phyloP scores from a whole-genome alignment of 2,329 filamentous ascomycete species.

The Pseudogymnoascus sp. region DNA sequence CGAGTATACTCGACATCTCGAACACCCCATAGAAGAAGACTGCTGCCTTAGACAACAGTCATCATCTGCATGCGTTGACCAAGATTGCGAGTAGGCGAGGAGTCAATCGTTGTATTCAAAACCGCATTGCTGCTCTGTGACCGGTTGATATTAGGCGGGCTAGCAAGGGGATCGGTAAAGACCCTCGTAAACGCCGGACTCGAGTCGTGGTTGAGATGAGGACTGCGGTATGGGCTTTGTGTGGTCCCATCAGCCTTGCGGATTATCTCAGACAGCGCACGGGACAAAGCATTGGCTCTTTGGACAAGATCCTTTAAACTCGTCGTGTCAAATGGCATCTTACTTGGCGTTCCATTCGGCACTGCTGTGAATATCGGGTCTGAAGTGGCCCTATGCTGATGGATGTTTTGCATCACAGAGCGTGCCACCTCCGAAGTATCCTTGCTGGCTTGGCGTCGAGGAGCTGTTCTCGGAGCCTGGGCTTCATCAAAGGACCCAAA shows the following conservation, averaged over 20 bases:
- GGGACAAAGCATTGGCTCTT: constrained; percentile 52
- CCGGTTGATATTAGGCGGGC: constrained; percentile 44
- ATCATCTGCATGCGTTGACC: constrained; percentile 55
- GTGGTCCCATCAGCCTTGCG: constrained; percentile 51
- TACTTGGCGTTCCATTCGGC: constrained; percentile 33
- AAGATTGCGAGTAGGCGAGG: constrained; percentile 45
- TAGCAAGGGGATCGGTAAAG: constrained; percentile 55
- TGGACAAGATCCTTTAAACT: constrained; percentile 61
- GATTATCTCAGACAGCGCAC: constrained; percentile 52
- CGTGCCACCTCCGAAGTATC: constrained; percentile 44
- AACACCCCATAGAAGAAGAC: neutral
- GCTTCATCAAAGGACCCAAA: constrained; percentile 38
- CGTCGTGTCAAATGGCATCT: constrained; percentile 61
- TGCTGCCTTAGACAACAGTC: constrained; percentile 44
- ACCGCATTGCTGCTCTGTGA: constrained; percentile 49
- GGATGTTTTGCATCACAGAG: constrained; percentile 59
- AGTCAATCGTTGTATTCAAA: constrained; percentile 44
- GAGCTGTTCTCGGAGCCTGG: neutral
- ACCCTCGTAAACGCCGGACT: constrained; percentile 63
- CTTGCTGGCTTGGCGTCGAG: constrained; percentile 20
- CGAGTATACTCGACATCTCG: neutral
- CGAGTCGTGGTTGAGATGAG: constrained; percentile 44
- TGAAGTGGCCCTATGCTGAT: constrained; percentile 42
- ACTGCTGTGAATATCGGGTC: constrained; percentile 30
- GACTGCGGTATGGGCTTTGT: constrained; percentile 44